Conservation (phyloP, 2,329 filamentous ascomycete genomes). For the Leptographium lundbergii region DNA sequence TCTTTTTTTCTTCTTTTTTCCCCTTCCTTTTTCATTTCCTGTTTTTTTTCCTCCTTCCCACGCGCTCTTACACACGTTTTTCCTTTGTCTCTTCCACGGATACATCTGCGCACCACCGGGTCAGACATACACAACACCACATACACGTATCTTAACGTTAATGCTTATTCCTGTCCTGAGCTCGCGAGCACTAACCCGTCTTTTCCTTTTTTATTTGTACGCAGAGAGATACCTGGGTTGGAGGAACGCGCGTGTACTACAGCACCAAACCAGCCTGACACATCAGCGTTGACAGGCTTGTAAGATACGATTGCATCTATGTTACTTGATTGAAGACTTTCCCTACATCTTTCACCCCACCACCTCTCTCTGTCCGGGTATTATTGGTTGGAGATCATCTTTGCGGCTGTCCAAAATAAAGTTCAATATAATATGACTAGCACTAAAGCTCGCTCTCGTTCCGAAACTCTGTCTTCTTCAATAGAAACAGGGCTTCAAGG, state of each 20-base stretch:
- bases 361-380: too few relatives aligned
- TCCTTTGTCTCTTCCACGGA: neutral
- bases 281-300: neutral
- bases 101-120: neutral
- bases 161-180: neutral
- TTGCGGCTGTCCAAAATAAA: neutral
- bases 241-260: neutral
- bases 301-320: neutral
- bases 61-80: neutral
- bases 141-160: neutral
- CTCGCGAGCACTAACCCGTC: neutral
- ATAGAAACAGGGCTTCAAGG: neutral
- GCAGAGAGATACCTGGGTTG: neutral
- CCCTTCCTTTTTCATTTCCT: neutral
- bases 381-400: neutral
- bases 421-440: neutral
- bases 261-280: neutral
- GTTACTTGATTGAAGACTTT: neutral
- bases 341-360: neutral
- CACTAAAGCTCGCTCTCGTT: neutral
- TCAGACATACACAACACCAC: neutral
- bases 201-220: neutral
- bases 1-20: neutral
- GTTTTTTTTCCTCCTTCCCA: neutral
- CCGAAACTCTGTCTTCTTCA: neutral